A percentile compares a stretch with the other conserved stretches of the same genome.
Evolutionary conservation across 2,329 filamentous ascomycete species (phyloP).

Genomic region (Aureobasidium leucospermi): DNA sequence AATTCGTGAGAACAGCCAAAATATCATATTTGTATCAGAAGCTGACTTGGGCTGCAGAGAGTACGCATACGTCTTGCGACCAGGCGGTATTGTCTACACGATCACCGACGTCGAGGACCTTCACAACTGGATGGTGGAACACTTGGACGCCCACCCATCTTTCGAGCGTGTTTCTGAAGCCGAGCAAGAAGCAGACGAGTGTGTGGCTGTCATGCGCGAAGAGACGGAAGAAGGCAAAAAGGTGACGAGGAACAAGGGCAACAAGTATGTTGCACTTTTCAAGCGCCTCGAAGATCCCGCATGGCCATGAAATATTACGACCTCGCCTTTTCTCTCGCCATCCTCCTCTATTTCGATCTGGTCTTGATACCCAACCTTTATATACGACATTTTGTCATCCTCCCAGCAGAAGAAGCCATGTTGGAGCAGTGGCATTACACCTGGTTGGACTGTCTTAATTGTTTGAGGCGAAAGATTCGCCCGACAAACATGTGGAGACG

Average conservation of each 20-base stretch:
- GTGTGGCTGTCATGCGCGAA: constrained; percentile 64
- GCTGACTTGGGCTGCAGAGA: constrained; percentile 39
- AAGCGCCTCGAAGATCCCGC: constrained; percentile 70
- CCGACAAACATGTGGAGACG: no score
- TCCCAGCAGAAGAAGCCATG: no score
- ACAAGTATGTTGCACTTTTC: constrained; percentile 88
- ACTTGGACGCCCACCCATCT: constrained; percentile 69
- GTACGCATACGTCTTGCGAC: constrained; percentile 79
- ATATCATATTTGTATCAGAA: background rate
- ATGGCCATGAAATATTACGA: constrained; percentile 46
- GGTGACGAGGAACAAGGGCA: constrained; percentile 80
- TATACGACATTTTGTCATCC: no score
- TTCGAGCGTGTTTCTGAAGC: constrained; percentile 65
- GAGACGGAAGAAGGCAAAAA: constrained; percentile 98
- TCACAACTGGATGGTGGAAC: constrained; percentile 85
- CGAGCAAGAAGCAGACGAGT: constrained; percentile 46
- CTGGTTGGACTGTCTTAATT: no score
- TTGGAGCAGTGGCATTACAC: no score
- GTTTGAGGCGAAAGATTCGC: no score
- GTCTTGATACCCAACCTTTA: no score
- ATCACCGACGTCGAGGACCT: constrained; percentile 96
- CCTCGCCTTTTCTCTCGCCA: no score
- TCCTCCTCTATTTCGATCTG: no score
- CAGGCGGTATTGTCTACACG: constrained; percentile 84
- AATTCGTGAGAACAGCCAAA: constrained; percentile 46